Percentiles rank a stretch among this genome's conserved stretches.
Conservation (phyloP, 31 red algal species). For the Bonnemaisonia californica region DNA sequence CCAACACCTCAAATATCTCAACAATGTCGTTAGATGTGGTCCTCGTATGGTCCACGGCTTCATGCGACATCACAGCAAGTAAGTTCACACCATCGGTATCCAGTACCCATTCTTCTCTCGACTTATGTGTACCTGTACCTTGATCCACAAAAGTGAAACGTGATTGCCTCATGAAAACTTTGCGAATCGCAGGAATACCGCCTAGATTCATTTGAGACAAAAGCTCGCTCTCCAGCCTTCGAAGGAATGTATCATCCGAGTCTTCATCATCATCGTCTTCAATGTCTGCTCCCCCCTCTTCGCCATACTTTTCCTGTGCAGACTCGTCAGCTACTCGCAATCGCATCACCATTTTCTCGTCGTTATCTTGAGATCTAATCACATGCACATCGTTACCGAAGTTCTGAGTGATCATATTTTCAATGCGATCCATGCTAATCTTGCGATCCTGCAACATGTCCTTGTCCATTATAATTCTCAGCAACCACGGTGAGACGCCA, state of each 20-base stretch:
- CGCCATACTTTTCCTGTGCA: conserved; percentile 55
- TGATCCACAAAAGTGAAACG: conserved; percentile 54
- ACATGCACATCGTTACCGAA: conserved; percentile 94
- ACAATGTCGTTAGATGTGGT: conserved; percentile 94
- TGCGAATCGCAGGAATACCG: conserved; percentile 85
- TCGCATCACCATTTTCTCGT: conserved; percentile 85
- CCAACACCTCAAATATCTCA: conserved; percentile 91
- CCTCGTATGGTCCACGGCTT: conserved; percentile 80
- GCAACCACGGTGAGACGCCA: conserved; percentile 82
- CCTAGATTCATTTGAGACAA: conserved; percentile 82
- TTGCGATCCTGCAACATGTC: conserved; percentile 88
- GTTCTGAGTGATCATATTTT: conserved; percentile 58
- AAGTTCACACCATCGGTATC: conserved; percentile 97
- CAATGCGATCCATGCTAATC: conserved; percentile 83
- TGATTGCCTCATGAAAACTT: conserved; percentile 95
- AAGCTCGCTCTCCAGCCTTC: conserved; percentile 77
- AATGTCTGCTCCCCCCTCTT: conserved; percentile 50
- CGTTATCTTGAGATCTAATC: conserved; percentile 93
- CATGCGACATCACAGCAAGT: conserved; percentile 86
- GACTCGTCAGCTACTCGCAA: conserved; percentile 78
- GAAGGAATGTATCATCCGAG: conserved; percentile 80
- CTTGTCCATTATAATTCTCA: conserved; percentile 82
- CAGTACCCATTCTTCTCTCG: conserved; percentile 88
- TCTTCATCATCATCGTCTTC: conserved; percentile 73
- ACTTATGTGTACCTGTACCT: conserved; percentile 48